phyloP scores from a whole-genome alignment of 352 stramenopile genomes.

The Pythium angustatum region DNA sequence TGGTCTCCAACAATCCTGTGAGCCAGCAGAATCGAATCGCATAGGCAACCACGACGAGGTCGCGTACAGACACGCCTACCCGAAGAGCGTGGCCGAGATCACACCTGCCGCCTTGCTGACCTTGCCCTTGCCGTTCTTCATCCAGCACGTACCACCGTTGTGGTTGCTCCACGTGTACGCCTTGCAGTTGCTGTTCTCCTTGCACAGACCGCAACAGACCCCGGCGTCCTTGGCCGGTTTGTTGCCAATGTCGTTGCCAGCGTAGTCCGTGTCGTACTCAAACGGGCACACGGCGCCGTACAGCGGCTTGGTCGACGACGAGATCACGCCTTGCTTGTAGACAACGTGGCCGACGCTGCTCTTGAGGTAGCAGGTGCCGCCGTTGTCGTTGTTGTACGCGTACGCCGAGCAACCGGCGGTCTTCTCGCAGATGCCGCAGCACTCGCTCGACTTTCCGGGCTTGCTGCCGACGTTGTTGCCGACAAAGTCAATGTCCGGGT shows the following conservation, averaged over 20 bases:
- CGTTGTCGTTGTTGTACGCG: constrained; percentile 49
- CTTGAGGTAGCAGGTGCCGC: constrained; percentile 51
- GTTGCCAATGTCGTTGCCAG: constrained; percentile 19
- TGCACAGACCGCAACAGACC: constrained; percentile 6
- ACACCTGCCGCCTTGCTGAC: background rate
- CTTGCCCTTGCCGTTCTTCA: constrained; percentile 29
- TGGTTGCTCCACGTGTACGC: constrained; percentile 29
- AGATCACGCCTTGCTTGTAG: constrained; percentile 2
- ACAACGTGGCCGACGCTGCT: constrained; percentile 22
- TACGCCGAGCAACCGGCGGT: background rate
- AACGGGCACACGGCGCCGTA: constrained; percentile 6
- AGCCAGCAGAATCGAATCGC: too few relatives aligned
- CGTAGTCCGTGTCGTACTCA: constrained; percentile 16
- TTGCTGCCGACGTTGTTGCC: background rate
- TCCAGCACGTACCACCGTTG: constrained; percentile 33
- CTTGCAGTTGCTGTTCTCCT: constrained; percentile 17
- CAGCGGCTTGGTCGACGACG: background rate
- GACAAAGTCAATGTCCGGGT: background rate
- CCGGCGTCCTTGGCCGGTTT: constrained; percentile 4
- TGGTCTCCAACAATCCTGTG: too few relatives aligned
- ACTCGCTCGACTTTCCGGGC: constrained; percentile 16
- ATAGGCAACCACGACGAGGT: too few relatives aligned
- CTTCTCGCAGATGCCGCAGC: constrained; percentile 38
- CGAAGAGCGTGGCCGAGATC: constrained; percentile 7
- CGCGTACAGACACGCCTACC: too few relatives aligned